Evolutionary conservation across 345 rosid species (phyloP), one percentile per base, ranked within the genome.

Genomic region (Eucalyptus melliodora): DNA sequence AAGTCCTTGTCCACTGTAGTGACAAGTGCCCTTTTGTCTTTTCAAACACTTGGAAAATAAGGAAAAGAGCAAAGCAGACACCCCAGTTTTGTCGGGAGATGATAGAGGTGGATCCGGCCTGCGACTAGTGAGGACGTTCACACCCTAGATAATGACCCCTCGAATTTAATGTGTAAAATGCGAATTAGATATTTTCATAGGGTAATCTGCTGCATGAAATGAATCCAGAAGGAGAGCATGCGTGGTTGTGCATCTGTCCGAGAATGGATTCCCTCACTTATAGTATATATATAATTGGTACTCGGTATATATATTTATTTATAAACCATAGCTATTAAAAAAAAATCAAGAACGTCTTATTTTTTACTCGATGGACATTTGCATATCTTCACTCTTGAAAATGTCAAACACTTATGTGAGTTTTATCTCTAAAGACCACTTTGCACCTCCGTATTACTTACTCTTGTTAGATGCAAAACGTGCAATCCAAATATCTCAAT

Each of bases 321-420:
- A 53, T 53, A 53, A 53, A 53, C 24, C 59, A 53, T 19, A 53
- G 59, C 59, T 53, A 53, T 53, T 3, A 51, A 51, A 53, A 53
- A 51, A 53, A 53, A 53, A 53, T 53, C 24, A 19, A 53, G 5
- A 53, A 19, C 59, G 24, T 21, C 24, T 53, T 59, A 26, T 27
- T 12, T 60, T 12, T 27, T 13, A 27, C n/a, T 60, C 31, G 9
- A 60, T 27, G 31, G 31, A 12, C 69, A 62, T 13, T 62, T 62
- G 8, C 69, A 62, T 62, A 62, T 30, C 31, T 62, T 13, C 15
- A 62, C 16, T 62, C 8, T 30, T 62, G 16, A 60, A 60, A 60
- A 26, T 60, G n/a, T 60, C 7, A 1, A 60, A 11, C 15, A 2
- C 31, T 62, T 30, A 27, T 1, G 0, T 3, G 31, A 62, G 8